Evolutionary conservation across 176 grass and related monocot species (phyloP), one percentile per base, ranked within the genome.

Genomic region (Oryza glaberrima): DNA sequence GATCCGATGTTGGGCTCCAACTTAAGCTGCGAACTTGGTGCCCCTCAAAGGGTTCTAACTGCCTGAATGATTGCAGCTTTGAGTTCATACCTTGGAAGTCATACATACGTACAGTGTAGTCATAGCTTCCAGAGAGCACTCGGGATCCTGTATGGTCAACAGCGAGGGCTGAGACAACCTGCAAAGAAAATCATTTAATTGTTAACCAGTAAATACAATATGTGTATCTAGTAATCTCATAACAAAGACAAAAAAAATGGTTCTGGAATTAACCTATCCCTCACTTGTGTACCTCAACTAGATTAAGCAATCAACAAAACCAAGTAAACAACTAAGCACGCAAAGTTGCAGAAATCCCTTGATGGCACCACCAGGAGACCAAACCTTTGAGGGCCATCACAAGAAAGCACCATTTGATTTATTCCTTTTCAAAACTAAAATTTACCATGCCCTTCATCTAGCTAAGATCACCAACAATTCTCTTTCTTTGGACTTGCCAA

Each of bases 61-160:
- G 93, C 69, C 96, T 95, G 83, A 98, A 98, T 22, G 93, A 98
- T 68, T 98, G 93, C 60, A 95, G 81, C 85, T 98, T 98, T 17
- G 96, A 95, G 76, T 95, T 98, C 96, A 98, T 98, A 54, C 96
- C 96, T 88, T 98, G 96, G 80, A 98, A 98, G 36, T 98, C 96
- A 67, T 95, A 98, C 96, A 98, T 95, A 30, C 96, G 87, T 69
- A 98, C 91, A 22, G 91, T 98, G 81, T 98, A 98, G 70, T 98
- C 96, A 64, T 95, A 98, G 85, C 96, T 98, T 49, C 96, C 96
- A 61, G 96, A 90, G 67, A 98, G 82, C 64, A 98, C 91, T 88
- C 96, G 87, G 35, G 96, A 98, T 88, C 96, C 96, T 44, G 93
- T 94, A 82, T 95, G 96, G 63, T 98, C 96, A 88, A 98, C 91